Evolutionary conservation across 2,329 filamentous ascomycete species (phyloP).

Genomic region (Neophaeococcomyces mojaviensis): DNA sequence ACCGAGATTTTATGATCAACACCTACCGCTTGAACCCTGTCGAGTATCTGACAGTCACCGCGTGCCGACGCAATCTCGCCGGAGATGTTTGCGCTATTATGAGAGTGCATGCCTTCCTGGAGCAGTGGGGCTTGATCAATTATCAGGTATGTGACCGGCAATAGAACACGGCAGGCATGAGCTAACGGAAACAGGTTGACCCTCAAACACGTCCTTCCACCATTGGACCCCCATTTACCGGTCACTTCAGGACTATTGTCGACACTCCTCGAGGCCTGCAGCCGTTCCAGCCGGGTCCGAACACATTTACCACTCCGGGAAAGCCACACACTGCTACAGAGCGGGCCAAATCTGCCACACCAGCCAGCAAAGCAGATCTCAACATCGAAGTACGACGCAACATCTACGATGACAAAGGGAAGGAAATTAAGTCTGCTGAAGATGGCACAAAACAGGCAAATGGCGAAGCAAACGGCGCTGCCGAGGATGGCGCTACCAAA

Average conservation of each 20-base stretch:
- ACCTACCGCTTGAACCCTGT: slow-evolving; percentile 93
- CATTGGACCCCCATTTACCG: slow-evolving; percentile 92
- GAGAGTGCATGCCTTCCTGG: slow-evolving; percentile 94
- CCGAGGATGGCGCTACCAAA: slow-evolving; percentile 53
- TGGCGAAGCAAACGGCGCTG: slow-evolving; percentile 66
- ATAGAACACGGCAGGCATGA: background rate
- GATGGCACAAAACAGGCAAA: slow-evolving; percentile 60
- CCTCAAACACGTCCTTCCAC: slow-evolving; percentile 90
- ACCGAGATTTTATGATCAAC: slow-evolving; percentile 99
- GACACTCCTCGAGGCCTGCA: slow-evolving; percentile 93
- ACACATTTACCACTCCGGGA: slow-evolving; percentile 56
- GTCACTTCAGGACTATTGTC: slow-evolving; percentile 91
- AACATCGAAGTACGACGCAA: slow-evolving; percentile 92
- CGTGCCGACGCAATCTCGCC: slow-evolving; percentile 86
- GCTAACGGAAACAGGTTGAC: slow-evolving; percentile 63
- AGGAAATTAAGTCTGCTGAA: slow-evolving; percentile 63
- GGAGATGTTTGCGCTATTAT: slow-evolving; percentile 99
- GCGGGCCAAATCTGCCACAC: slow-evolving; percentile 55
- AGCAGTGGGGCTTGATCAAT: slow-evolving; percentile 98
- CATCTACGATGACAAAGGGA: slow-evolving; percentile 87
- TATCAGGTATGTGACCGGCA: slow-evolving; percentile 64
- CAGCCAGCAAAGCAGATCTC: slow-evolving; percentile 66
- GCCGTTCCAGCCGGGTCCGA: slow-evolving; percentile 84
- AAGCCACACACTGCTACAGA: slow-evolving; percentile 64
- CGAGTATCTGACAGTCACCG: slow-evolving; percentile 94